Conservation (phyloP, 331 rosid species). For the Spiraea crenata region DNA sequence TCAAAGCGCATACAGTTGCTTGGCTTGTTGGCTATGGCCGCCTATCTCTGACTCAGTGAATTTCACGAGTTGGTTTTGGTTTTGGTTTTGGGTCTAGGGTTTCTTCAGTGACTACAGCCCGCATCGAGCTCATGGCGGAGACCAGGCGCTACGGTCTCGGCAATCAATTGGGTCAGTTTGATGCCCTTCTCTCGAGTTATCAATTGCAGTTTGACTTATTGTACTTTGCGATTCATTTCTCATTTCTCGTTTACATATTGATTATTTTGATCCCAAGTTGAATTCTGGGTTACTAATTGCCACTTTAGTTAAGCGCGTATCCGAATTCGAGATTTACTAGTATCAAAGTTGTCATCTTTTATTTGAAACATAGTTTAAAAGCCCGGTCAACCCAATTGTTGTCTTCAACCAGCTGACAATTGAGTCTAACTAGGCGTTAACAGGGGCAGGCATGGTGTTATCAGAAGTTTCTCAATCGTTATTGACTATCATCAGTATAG, state of each 20-base stretch:
- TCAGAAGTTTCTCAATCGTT: not conserved
- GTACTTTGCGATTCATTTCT: not conserved
- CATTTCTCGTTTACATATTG: not conserved
- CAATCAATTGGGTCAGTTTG: constrained; percentile 46
- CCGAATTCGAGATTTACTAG: too few species aligned
- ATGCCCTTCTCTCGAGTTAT: not conserved
- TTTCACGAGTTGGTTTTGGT: not conserved
- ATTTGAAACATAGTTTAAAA: not conserved
- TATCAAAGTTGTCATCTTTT: too few species aligned
- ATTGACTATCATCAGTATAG: not conserved
- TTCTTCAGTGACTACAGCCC: constrained; percentile 9
- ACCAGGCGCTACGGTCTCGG: constrained; percentile 37
- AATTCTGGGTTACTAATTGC: not conserved
- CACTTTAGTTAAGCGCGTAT: too few species aligned
- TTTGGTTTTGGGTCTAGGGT: not conserved
- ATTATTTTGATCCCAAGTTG: constrained; percentile 3
- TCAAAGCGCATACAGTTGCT: not conserved
- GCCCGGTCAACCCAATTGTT: not conserved
- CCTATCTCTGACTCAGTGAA: not conserved
- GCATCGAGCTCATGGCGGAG: constrained; percentile 48
- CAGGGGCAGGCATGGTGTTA: not conserved
- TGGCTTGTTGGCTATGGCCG: not conserved
- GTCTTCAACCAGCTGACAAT: not conserved
- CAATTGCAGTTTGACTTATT: not conserved
- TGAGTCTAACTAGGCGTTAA: not conserved